phyloP scores from a whole-genome alignment of 257 asterid species.

The Nicotiana noctiflora region DNA sequence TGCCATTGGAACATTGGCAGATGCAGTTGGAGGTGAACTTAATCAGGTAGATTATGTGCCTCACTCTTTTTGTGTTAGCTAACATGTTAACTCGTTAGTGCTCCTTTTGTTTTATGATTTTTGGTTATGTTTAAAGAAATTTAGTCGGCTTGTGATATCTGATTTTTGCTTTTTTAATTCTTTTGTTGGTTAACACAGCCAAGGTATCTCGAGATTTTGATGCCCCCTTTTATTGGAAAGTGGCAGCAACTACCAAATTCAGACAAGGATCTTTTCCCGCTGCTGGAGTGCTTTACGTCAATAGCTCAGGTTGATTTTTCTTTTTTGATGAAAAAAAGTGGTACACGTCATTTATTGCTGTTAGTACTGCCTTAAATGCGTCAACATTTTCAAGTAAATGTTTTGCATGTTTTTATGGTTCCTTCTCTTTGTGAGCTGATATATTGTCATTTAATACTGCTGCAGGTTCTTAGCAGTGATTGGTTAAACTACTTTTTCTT shows the following conservation, averaged over 20 bases:
- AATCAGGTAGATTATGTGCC: conserved; percentile 51
- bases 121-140: not conserved
- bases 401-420: no score
- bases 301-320: conserved; percentile 71
- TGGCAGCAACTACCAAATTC: conserved; percentile 95
- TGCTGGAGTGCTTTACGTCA: conserved; percentile 96
- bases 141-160: conserved; percentile 2
- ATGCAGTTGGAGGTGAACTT: conserved; percentile 87
- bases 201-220: conserved; percentile 73
- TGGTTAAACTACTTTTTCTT: no score
- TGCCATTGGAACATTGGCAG: conserved; percentile 93
- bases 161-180: not conserved
- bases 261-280: conserved; percentile 92
- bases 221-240: conserved; percentile 94
- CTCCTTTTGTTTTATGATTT: not conserved
- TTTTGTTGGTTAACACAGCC: conserved; percentile 51
- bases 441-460: no score
- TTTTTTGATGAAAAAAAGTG: not conserved
- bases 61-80: conserved; percentile 6
- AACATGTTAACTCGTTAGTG: not conserved
- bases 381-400: not conserved
- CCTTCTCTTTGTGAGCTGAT: no score
- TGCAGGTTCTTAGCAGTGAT: no score
- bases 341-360: not conserved
- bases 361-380: not conserved